These are phyloP conservation scores for Psidium friedrichsthalianum DNA, from an alignment of 345 rosid species.

Conservation along the genomic window DNA sequence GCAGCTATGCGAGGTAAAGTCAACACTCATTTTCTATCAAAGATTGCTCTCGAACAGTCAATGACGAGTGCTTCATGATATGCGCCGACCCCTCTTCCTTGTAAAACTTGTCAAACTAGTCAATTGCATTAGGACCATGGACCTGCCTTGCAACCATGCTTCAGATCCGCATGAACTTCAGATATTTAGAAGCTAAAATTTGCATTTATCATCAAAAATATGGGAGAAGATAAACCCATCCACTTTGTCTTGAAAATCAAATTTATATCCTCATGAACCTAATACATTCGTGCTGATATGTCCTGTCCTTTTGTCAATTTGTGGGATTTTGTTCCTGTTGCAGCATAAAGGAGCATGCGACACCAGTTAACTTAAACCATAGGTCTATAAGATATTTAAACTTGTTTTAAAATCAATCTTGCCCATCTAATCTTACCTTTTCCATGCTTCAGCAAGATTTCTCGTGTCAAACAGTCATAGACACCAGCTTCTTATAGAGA, in stretches of 20 bases:
- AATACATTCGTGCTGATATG: background rate
- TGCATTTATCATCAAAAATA: background rate
- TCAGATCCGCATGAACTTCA: background rate
- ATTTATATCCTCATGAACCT: background rate
- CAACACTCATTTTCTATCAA: background rate
- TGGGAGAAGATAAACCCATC: background rate
- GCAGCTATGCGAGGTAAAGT: conserved; percentile 74
- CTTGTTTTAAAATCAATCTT: background rate
- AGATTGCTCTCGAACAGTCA: background rate
- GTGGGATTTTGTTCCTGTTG: background rate
- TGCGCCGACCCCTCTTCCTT: background rate
- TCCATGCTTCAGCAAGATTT: background rate
- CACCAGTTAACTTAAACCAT: background rate
- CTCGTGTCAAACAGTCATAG: background rate
- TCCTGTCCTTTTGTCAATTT: background rate
- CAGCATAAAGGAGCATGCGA: background rate
- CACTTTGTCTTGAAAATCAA: background rate
- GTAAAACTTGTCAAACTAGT: background rate
- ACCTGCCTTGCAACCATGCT: background rate
- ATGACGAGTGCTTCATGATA: background rate
- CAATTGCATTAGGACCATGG: background rate
- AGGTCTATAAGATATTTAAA: background rate
- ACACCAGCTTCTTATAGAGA: background rate
- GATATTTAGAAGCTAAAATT: background rate
- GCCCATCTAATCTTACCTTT: background rate